Percentiles rank a stretch among this genome's conserved stretches.
These are phyloP conservation scores for Cryoendolithus antarcticus DNA, from an alignment of 2,329 filamentous ascomycete species.

Conservation along the genomic window DNA sequence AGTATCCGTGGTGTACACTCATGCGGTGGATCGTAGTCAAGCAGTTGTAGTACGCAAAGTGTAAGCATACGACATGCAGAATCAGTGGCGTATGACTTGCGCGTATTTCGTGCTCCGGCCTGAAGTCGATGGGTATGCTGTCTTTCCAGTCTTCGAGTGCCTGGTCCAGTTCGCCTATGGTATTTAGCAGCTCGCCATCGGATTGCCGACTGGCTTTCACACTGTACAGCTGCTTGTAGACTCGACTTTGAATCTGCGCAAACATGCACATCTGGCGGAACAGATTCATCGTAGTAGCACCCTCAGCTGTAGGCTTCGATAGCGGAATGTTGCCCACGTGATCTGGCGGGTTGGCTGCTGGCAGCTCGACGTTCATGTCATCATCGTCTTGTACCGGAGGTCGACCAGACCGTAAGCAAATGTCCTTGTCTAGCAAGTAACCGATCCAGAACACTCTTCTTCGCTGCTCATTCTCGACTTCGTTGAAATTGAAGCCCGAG, in stretches of 20 bases:
- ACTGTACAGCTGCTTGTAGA: constrained; percentile 87
- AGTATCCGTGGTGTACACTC: constrained; percentile 96
- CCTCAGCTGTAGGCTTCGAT: constrained; percentile 44
- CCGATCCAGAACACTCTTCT: constrained; percentile 69
- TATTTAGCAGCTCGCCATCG: constrained; percentile 84
- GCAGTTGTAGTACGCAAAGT: constrained; percentile 97
- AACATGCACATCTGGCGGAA: constrained; percentile 91
- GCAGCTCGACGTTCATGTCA: constrained; percentile 91
- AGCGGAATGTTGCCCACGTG: constrained; percentile 91
- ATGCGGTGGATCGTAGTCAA: constrained; percentile 96
- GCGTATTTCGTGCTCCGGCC: constrained; percentile 94
- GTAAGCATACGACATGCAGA: constrained; percentile 82
- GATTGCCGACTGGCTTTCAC: constrained; percentile 85
- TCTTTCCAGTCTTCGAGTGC: constrained; percentile 90
- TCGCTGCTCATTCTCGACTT: constrained; percentile 84
- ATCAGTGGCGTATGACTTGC: constrained; percentile 87
- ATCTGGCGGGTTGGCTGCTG: constrained; percentile 78
- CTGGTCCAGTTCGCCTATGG: constrained; percentile 83
- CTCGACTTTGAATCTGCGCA: constrained; percentile 79
- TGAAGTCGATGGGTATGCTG: constrained; percentile 83
- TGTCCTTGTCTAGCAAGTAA: constrained; percentile 62
- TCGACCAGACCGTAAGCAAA: constrained; percentile 59
- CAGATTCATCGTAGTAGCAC: constrained; percentile 85
- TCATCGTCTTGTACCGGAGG: constrained; percentile 64
- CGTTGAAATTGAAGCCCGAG: constrained; percentile 83